A percentile compares a stretch with the other conserved stretches of the same genome.
Conservation (phyloP, 78 protist genomes). For the Dictyostelium capitatum region DNA sequence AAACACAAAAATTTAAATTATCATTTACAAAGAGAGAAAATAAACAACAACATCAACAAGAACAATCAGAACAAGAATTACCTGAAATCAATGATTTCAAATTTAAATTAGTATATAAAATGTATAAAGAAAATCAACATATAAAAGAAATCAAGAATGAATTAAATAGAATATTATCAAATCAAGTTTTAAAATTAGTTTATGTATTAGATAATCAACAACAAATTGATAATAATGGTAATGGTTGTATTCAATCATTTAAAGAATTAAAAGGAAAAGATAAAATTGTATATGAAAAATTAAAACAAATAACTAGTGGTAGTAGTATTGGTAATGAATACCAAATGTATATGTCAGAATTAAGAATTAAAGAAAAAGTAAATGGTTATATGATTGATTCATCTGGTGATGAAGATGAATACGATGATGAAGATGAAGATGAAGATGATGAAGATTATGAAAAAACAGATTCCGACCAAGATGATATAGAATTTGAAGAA, state of each 20-base stretch:
- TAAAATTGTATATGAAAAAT: background rate
- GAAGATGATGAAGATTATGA: background rate
- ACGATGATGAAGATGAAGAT: background rate
- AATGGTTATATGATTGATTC: background rate
- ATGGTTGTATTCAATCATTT: background rate
- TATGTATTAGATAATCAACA: conserved; percentile 1
- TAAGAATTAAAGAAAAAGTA: background rate
- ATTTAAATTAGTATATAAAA: background rate
- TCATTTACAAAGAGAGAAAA: background rate
- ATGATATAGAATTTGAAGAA: background rate
- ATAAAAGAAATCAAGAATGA: background rate
- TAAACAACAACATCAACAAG: background rate
- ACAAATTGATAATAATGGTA: background rate
- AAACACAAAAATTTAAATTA: background rate
- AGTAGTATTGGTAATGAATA: background rate
- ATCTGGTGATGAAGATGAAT: background rate
- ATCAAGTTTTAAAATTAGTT: background rate
- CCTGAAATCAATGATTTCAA: background rate
- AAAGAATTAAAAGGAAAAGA: conserved; percentile 12
- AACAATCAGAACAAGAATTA: background rate
- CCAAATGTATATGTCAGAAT: background rate
- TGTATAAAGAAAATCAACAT: background rate
- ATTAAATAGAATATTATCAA: background rate
- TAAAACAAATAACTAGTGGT: background rate
- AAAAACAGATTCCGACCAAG: too few relatives aligned